phyloP scores from a whole-genome alignment of 805 yeast species.

The Candida railenensis region DNA sequence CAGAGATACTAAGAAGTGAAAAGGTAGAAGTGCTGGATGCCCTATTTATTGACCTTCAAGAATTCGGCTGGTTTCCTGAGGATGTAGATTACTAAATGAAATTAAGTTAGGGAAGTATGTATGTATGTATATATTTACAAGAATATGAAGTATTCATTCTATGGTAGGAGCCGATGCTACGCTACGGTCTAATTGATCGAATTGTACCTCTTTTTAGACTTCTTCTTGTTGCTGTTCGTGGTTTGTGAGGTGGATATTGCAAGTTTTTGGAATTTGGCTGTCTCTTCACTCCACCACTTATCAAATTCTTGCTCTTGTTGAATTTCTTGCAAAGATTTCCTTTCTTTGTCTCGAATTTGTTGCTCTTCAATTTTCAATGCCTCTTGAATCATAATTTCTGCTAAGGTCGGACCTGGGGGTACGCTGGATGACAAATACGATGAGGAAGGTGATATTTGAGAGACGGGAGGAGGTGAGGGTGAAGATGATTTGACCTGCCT shows the following conservation, averaged over 20 bases:
- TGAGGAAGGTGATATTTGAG: neutral
- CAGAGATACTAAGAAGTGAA: slow-evolving; percentile 45
- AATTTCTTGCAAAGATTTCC: slow-evolving; percentile 61
- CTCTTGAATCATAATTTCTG: slow-evolving; percentile 49
- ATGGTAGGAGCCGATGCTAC: neutral
- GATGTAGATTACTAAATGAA: slow-evolving; percentile 26
- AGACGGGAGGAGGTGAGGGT: slow-evolving; percentile 1
- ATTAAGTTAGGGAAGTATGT: no score
- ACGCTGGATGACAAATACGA: neutral
- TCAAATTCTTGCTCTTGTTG: slow-evolving; percentile 84
- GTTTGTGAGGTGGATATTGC: neutral
- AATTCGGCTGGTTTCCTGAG: slow-evolving; percentile 72
- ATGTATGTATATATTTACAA: neutral
- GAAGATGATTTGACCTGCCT: neutral
- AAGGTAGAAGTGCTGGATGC: slow-evolving; percentile 38
- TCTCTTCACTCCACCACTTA: slow-evolving; percentile 84
- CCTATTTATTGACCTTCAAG: slow-evolving; percentile 40
- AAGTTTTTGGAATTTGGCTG: slow-evolving; percentile 54
- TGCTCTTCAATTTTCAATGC: slow-evolving; percentile 35
- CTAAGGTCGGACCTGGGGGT: slow-evolving; percentile 27
- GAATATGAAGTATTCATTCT: neutral
- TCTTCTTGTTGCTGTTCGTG: neutral
- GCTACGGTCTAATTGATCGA: neutral
- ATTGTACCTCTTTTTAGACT: neutral
- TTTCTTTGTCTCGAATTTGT: slow-evolving; percentile 24